Evolutionary conservation across 2,329 filamentous ascomycete species (phyloP).

Genomic region (Ophiognomonia clavigignenti-juglandacearum): DNA sequence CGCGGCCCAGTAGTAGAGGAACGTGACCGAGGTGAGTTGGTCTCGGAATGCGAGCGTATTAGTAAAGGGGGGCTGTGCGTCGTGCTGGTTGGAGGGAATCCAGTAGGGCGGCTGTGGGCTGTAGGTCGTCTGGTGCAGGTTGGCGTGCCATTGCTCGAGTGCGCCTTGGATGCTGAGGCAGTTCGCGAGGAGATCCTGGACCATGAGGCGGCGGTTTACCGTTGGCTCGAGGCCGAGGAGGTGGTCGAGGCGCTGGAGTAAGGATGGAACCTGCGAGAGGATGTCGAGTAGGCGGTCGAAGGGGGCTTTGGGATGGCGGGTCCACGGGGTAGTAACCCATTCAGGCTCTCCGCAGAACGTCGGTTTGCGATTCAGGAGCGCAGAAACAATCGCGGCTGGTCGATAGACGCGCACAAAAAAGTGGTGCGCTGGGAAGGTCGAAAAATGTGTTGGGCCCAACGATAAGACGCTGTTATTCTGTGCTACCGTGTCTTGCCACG

Average conservation of each 20-base stretch:
- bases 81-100: slow-evolving; percentile 26
- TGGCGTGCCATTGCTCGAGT: slow-evolving; percentile 43
- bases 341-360: slow-evolving; percentile 48
- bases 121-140: slow-evolving; percentile 19
- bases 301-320: slow-evolving; percentile 43
- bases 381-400: slow-evolving; percentile 40
- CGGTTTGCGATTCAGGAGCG: slow-evolving; percentile 43
- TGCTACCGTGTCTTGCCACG: slow-evolving; percentile 32
- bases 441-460: slow-evolving; percentile 42
- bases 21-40: slow-evolving; percentile 37
- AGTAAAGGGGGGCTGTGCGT: slow-evolving; percentile 37
- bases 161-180: slow-evolving; percentile 43
- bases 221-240: slow-evolving; percentile 35
- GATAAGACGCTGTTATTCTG: slow-evolving; percentile 33
- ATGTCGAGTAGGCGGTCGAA: slow-evolving; percentile 51
- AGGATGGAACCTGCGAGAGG: slow-evolving; percentile 39
- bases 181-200: slow-evolving; percentile 42
- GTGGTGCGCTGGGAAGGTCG: slow-evolving; percentile 50
- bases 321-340: slow-evolving; percentile 49
- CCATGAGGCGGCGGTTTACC: slow-evolving; percentile 35
- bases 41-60: slow-evolving; percentile 41
- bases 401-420: slow-evolving; percentile 53
- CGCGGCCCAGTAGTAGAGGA: slow-evolving; percentile 51
- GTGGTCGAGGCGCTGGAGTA: slow-evolving; percentile 41
- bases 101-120: slow-evolving; percentile 33